phyloP scores from a whole-genome alignment of 2,329 filamentous ascomycete genomes.

The Stemphylium vesicarium region DNA sequence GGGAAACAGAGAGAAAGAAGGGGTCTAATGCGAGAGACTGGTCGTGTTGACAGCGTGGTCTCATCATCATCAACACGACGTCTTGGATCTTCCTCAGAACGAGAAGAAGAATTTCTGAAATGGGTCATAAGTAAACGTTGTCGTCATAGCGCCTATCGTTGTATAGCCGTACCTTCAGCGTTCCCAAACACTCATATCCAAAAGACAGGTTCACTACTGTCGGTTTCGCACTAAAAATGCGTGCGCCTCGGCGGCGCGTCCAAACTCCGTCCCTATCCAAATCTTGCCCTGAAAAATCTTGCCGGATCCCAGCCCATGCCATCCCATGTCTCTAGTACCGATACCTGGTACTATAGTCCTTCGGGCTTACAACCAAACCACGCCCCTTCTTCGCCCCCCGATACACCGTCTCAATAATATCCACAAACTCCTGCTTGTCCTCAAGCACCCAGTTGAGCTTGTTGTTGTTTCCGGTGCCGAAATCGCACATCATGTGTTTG shows the following conservation, averaged over 20 bases:
- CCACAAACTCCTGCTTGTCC: constrained; percentile 97
- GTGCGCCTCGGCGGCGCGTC: not conserved
- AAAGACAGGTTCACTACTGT: not conserved
- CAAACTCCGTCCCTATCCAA: not conserved
- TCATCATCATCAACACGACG: not conserved
- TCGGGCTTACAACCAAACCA: constrained; percentile 94
- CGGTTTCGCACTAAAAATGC: not conserved
- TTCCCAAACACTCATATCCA: constrained; percentile 1
- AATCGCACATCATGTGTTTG: constrained; percentile 99
- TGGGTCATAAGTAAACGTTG: constrained; percentile 11
- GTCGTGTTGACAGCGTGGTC: not conserved
- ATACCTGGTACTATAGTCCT: constrained; percentile 76
- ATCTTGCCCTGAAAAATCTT: not conserved
- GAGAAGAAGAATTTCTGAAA: not conserved
- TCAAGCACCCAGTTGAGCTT: constrained; percentile 96
- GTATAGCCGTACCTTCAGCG: constrained; percentile 16
- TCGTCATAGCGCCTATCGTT: not conserved
- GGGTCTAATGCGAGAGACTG: not conserved
- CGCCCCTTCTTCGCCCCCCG: constrained; percentile 97
- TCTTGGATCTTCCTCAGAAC: not conserved
- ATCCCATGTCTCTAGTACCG: constrained; percentile 58
- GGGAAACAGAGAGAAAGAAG: not conserved
- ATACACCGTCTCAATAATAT: constrained; percentile 98
- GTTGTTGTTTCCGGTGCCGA: constrained; percentile 96
- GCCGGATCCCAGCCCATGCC: not conserved